Percentiles rank a stretch among this genome's conserved stretches.
Conservation (phyloP, 495 filamentous ascomycete species). For the Aspergillus steynii region DNA sequence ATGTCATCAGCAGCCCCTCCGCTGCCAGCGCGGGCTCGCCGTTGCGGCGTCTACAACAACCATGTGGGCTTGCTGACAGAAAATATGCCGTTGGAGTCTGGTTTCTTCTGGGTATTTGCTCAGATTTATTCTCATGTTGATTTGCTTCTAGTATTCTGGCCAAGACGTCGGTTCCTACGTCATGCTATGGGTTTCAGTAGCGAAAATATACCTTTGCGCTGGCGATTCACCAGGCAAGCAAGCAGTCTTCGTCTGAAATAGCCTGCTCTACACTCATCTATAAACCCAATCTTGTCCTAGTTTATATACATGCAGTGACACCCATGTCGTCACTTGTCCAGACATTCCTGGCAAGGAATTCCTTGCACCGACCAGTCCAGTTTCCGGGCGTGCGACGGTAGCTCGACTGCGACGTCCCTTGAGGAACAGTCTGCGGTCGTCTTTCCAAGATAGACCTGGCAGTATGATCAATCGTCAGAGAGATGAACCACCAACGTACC, state of each 20-base stretch:
- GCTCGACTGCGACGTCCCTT: neutral
- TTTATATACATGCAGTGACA: neutral
- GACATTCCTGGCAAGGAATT: neutral
- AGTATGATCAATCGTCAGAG: too few relatives aligned
- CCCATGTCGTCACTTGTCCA: neutral
- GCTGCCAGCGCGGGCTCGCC: neutral
- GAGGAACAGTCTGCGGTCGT: neutral
- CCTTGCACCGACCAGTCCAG: neutral
- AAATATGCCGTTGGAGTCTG: too few relatives aligned
- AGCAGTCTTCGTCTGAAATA: neutral
- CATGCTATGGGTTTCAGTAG: neutral
- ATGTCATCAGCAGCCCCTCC: conserved; percentile 38
- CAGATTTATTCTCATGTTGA: neutral
- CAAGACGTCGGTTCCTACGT: neutral
- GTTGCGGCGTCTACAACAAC: neutral
- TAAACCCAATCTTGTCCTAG: neutral
- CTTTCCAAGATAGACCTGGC: neutral
- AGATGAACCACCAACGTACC: too few relatives aligned
- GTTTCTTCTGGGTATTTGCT: too few relatives aligned
- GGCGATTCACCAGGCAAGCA: neutral
- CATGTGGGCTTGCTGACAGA: neutral
- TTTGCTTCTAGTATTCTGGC: neutral
- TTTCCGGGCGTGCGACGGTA: neutral
- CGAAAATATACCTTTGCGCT: neutral
- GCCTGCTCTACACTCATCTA: neutral